Evolutionary conservation across 2,329 filamentous ascomycete genomes (phyloP), one percentile per base, ranked within the genome.

Genomic region (Juglanconis juglandina): DNA sequence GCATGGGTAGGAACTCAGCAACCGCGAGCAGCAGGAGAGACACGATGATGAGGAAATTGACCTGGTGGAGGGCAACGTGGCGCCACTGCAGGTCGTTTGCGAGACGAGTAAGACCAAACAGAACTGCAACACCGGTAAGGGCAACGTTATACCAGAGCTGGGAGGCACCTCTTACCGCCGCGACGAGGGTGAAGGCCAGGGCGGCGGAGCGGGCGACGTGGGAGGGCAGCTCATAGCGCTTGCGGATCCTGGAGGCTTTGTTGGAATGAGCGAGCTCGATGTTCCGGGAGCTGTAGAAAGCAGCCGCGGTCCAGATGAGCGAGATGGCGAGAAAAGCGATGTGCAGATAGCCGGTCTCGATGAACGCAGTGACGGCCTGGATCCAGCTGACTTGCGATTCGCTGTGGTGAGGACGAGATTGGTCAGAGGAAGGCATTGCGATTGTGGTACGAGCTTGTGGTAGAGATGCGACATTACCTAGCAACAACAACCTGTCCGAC

Each of bases 1-100:
- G 46, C 48, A 55, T 37, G 2, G 66, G 65, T 24, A 68, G 65
- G 24, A 67, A 24, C 49, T 66, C 58, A 57, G 68, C 62, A 14
- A 52, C 52, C 35, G 52, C 58, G 3, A 63, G 47, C 4, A 63
- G 52, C 47, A 63, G 33, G 7, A 63, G 44, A 41, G 59, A 53
- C 9, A 39, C 50, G 9, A 33, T 49, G 14, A 57, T 24, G 30
- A 63, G 59, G 17, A 63, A 61, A 33, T 63, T 63, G 14, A 56
- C 56, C 37, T 63, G 61, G n/a, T 63, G 61, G 35, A 63, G 59
- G 33, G 61, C 61, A 39, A 48, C 53, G 34, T 59, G 61, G 7
- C 61, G 61, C 61, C 61, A 63, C 49, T 24, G 39, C 32, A 39
- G 44, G 37, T 53, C 39, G 49, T 58, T 61, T 13, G 47, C 44